Evolutionary conservation across 164 flowering plant genomes (phyloP), one percentile per base, ranked within the genome.

Genomic region (Pachysandra terminalis): DNA sequence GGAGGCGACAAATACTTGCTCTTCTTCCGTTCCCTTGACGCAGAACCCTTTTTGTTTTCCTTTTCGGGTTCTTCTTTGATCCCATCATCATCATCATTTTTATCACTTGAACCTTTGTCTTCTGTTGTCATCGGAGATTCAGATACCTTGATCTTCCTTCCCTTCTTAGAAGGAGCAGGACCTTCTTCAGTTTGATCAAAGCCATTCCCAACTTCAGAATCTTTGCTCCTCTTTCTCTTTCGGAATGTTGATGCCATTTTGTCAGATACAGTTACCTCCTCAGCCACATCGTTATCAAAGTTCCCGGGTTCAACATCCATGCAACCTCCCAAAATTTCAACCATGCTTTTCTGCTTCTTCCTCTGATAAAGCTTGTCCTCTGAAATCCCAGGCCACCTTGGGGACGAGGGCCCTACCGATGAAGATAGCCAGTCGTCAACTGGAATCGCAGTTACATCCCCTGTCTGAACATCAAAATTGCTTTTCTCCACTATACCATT

Each of bases 1-100:
- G 98, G 93, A 73, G 80, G 85, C 2, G 96, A 89, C 69, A 93
- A 74, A 69, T 86, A 93, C 84, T 80, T 90, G 90, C 98, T 93
- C 84, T 80, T 93, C 81, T 81, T 90, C 60, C 94, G 70, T 70
- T 81, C 85, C 82, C 97, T 81, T 13, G 79, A 75, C 19, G 79
- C 84, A 70, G 56, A 64, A 16, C 80, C 64, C 66, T 69, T 79
- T 9, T 49, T 75, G 68, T 48, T 67, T 27, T 73, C 64, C 64
- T 68, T 79, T 9, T 40, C 74, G 70, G 53, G 65, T 27, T 73
- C 78, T 40, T 70, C 75, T 21, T 72, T 70, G n/a, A 19, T 56
- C 58, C 59, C 69, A 41, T 53, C 48, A 55, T 58, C n/a, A n/a
- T n/a, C 81, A 69, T 71, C 68, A 63, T 61, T 57, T 51, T 59